These are phyloP conservation scores for Helianthus tuberosus DNA, from an alignment of 129 eudicot genomes.

Conservation along the genomic window DNA sequence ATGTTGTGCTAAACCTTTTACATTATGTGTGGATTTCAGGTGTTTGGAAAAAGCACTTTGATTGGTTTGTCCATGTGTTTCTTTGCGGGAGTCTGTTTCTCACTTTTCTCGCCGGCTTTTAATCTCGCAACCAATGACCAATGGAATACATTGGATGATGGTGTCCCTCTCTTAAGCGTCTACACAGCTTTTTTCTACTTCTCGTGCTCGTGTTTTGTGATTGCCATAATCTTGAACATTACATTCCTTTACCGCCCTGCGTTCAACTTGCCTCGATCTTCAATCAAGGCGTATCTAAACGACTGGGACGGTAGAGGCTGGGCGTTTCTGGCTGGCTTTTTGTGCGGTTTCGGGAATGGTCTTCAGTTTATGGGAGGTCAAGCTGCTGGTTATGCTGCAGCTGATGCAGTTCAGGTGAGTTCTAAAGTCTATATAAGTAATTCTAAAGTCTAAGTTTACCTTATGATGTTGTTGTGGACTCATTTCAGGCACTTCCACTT, in stretches of 20 bases:
- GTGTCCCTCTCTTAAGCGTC: constrained; percentile 74
- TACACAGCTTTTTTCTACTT: constrained; percentile 93
- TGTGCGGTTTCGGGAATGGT: constrained; percentile 91
- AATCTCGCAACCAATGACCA: constrained; percentile 93
- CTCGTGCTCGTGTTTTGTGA: constrained; percentile 71
- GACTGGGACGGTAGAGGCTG: constrained; percentile 90
- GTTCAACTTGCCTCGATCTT: constrained; percentile 59
- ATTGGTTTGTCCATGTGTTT: constrained; percentile 70
- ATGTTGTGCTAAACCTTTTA: constrained; percentile 20
- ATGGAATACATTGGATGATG: constrained; percentile 66
- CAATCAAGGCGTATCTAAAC: constrained; percentile 53
- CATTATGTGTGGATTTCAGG: constrained; percentile 45
- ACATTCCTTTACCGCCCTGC: constrained; percentile 65
- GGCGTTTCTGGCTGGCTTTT: constrained; percentile 82
- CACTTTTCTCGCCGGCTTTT: constrained; percentile 89
- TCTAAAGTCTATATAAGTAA: neutral
- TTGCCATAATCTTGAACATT: constrained; percentile 70
- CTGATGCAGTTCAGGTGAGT: constrained; percentile 88
- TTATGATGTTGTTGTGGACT: constrained; percentile 12
- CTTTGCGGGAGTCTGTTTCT: constrained; percentile 74
- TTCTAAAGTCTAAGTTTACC: neutral
- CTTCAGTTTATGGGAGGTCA: constrained; percentile 96
- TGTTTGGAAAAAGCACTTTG: constrained; percentile 64
- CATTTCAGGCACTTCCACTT: constrained; percentile 78
- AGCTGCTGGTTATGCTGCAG: constrained; percentile 99